Evolutionary conservation across 345 rosid species (phyloP), one percentile per base, ranked within the genome.

Genomic region (Mercurialis annua): DNA sequence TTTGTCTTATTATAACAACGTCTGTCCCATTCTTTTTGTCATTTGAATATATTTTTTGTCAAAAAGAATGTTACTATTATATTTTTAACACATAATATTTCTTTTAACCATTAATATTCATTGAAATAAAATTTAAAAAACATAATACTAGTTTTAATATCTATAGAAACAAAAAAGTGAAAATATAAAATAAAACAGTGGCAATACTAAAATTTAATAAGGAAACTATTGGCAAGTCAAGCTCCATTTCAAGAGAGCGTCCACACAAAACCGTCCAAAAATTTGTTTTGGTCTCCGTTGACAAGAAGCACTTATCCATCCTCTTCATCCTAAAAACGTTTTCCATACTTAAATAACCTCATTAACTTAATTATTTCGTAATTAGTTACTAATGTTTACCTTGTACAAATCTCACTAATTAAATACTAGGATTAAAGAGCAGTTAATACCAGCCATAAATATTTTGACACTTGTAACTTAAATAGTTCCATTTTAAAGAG

Each of bases 251-350:
- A 20, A 16, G 6, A 47, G 3, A 40, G 65, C 20, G 64, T 62
- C 57, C 64, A 48, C 59, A 15, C 43, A 43, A 15, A 68, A 68
- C 73, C 64, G 70, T 40, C 66, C 73, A 57, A 23, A 57, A 23
- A 63, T 62, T 21, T 40, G 44, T 51, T 68, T 56, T 48, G 55
- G 30, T 21, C 8, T 48, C 18, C 69, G 44, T 68, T 68, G 66
- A 68, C 73, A 8, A 48, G 9, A 23, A 40, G 29, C 29, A 15
- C 15, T 33, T 6, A 34, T 64, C 10, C 10, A 15, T 50, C 23
- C 3, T 4, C n/a, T 36, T 55, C 33, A 16, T 18, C 31, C n/a
- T 11, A 55, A 30, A 55, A 50, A 50, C 27, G 40, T 16, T 30
- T 30, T 29, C 5, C 38, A 40, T 40, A 7, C 44, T 40, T 40